Base-by-base conservation (phyloP, 805 yeast species). In the Pichia sporocuriosa region DNA sequence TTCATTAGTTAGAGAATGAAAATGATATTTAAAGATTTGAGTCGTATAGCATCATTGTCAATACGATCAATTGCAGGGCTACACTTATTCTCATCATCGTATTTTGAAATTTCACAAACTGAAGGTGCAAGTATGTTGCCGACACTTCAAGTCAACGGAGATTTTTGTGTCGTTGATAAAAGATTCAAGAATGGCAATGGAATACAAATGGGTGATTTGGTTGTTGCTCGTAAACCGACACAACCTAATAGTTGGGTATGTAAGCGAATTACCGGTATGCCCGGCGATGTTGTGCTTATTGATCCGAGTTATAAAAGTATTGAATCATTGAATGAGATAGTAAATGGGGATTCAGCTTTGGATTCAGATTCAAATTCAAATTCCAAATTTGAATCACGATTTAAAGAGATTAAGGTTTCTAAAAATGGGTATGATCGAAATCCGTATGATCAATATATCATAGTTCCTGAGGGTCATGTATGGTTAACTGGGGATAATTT, bases 401-500 rank as follows among this genome's bases (percentile, higher is more conserved):
- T 42, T 7, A 43, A 38, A 24, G 55, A 56, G 10, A 52, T 54
- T 19, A 50, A 50, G 32, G 45, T 40, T 3, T 23, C 24, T 8
- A 37, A 29, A 28, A 13, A 44, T 44, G 5, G 46, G 41, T 23
- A 46, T 41, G 15, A 32, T 28, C 32, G 50, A 5, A 32, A 32
- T 26, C 61, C 57, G 17, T 56, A 40, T 39, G 69, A 75, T 54
- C 73, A 75, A 43, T 86, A 69, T 59, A 79, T 90, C 8, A 69
- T 67, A 42, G 89, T 93, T 0, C 98, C 98, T 1, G 77, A 80
- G 50, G 98, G 98, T 3, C 98, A 93, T 62, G 84, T 86, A 36
- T 93, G 97, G 97, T 81, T 89, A 3, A 87, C 97, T 0, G 99
- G 99, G 2, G 99, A 93, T 56, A 93, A 93, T 56, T 62, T 90